Evolutionary conservation across 1,284 basidiomycete genomes (phyloP).

Genomic region (Rhodotorula sp.): DNA sequence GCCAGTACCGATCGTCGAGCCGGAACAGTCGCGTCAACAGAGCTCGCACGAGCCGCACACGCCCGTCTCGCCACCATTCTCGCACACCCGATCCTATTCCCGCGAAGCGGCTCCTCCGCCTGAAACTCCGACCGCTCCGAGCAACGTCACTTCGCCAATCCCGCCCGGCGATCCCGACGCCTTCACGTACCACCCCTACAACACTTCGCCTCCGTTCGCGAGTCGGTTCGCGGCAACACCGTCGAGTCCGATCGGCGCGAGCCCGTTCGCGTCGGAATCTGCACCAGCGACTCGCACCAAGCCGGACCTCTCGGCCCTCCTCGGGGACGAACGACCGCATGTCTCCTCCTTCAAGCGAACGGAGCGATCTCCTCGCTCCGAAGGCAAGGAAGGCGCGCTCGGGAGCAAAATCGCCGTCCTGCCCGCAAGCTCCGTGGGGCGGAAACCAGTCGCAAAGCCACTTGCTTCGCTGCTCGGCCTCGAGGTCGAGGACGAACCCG

Average conservation of each 20-base stretch:
- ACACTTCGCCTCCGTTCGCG: constrained; percentile 8
- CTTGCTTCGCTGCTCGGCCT: constrained; percentile 34
- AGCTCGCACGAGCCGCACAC: background rate
- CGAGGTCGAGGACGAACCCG: constrained; percentile 9
- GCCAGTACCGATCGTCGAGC: background rate
- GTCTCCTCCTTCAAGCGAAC: constrained; percentile 18
- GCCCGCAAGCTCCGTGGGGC: constrained; percentile 25
- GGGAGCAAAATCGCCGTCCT: constrained; percentile 26
- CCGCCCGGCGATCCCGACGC: constrained; percentile 7
- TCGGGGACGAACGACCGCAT: constrained; percentile 32
- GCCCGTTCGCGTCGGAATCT: background rate
- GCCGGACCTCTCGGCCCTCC: constrained; percentile 24
- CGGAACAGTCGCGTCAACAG: background rate
- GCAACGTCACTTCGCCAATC: background rate
- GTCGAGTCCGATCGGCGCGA: background rate
- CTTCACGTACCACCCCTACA: constrained; percentile 11
- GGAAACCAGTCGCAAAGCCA: constrained; percentile 26
- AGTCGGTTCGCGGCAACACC: background rate
- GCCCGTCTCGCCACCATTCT: background rate
- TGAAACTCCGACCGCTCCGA: constrained; percentile 20
- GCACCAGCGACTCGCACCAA: background rate
- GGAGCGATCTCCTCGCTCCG: background rate
- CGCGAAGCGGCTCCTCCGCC: constrained; percentile 32
- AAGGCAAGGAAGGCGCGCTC: background rate
- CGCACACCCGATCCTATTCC: constrained; percentile 4